Base-by-base conservation (phyloP, 2,329 filamentous ascomycete species). In the Xylaria digitata region DNA sequence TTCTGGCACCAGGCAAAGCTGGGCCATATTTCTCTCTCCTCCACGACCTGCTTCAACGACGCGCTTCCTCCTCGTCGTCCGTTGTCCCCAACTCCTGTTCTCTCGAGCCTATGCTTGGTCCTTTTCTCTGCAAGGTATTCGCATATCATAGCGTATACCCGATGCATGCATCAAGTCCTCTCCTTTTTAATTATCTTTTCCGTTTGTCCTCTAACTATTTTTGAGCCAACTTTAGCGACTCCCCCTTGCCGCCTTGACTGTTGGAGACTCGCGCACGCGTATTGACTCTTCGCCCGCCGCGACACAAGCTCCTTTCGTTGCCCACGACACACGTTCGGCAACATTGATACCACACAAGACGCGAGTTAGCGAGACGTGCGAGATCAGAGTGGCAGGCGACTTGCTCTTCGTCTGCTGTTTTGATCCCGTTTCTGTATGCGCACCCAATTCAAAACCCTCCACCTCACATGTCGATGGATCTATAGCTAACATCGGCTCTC, bases 141-240 rank as follows among this genome's bases (percentile, higher is more conserved):
- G 62, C 54, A 46, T 23, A 43, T 55, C 53, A 64, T 42, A 68
- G 61, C 61, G 46, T 63, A 65, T 65, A 60, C 66, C 71, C 70
- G 71, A 72, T 72, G 71, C 70, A 61, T 71, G 70, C 71, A 71
- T 72, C 71, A 71, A 59, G 54, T 71, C 19, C 71, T 63, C 64
- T 71, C 71, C 45, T 72, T 72, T 72, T 65, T 54, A 58, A 50
- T 70, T 66, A 50, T 58, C 61, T 64, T 71, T 69, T 57, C 63
- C 54, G 45, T 70, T 67, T 69, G 63, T 66, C 67, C 52, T 66
- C 67, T 48, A 66, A 42, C 63, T 42, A 19, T 59, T 50, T 62
- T 53, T 64, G 60, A 72, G 61, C 60, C 53, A 53, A 50, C 58
- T 23, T 55, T 50, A 65, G 64, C 57, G 32, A 50, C 56, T 62